Evolutionary conservation across 805 yeast species (phyloP), one percentile per base, ranked within the genome.

Genomic region (Gaillardinia entomophila): DNA sequence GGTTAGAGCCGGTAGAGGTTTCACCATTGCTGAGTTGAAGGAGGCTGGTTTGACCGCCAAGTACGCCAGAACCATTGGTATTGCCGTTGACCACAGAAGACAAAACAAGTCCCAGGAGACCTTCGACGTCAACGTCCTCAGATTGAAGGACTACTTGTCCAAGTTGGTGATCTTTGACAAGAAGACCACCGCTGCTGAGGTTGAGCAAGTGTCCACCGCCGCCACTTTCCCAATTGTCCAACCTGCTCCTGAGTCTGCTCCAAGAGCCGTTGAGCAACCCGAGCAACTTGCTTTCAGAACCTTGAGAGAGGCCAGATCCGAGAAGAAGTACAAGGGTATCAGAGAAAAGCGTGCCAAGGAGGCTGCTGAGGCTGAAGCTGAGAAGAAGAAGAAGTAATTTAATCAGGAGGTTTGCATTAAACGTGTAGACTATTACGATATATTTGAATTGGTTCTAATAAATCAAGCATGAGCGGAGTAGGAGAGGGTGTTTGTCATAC

Each of bases 11-110:
- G 98, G 98, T 75, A 88, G 92, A 77, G 98, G 98, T 70, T 92
- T 92, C 86, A 77, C 97, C 57, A 77, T 89, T 53, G 94, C 94
- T 68, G 98, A 92, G 82, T 71, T 92, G 62, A 90, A 90, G 80
- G 96, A 96, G 66, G 97, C 86, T 66, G 96, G 96, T 63, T 78
- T 86, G 61, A 72, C 88, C 52, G 60, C 70, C 41, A 85, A 88
- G 71, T 87, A 86, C 75, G 98, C 98, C 66, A 88, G 95, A 82
- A 83, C 97, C 62, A 71, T 92, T 58, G 98, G 98, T 72, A 86
- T 92, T 62, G 87, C 98, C 57, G 97, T 90, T 63, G 98, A 92
- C 79, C 95, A 86, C 90, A 90, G 98, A 81, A 89, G 98, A 77
- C 90, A 82, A 68, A 92, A 92, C 95, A 89, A 86, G 78, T 81